Base-by-base conservation (phyloP, 2,329 filamentous ascomycete species). In the Clonostachys rhizophaga region DNA sequence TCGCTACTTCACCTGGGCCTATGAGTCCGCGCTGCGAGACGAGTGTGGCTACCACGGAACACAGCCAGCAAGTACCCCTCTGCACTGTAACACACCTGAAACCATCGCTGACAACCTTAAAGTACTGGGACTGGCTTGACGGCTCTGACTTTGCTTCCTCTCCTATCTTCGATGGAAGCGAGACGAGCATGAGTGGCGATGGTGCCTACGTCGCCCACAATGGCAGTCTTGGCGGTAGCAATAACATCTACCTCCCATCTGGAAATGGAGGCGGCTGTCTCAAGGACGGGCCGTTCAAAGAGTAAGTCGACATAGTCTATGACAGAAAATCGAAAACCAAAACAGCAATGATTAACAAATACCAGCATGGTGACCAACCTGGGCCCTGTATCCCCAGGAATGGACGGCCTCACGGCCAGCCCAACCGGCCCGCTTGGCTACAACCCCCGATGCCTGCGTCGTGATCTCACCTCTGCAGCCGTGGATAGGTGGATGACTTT, bases 251-350 rank as follows among this genome's bases (percentile, higher is more conserved):
- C n/a, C 44, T 72, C 8, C 24, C 74, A 72, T 4, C 69, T 70
- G 79, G 75, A n/a, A 67, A 68, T 8, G 79, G 80, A 9, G 80
- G 80, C 43, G 80, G 76, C 30, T 81, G 76, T 51, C 59, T 81
- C 5, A 56, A 61, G 40, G 62, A 60, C 0, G 77, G 77, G 0
- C 76, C 76, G 0, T 79, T 81, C 62, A 70, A 65, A 53, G 65
- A 79, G 66, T 71, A 49, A 42, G 60, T 53, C 8, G 30, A 37
- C n/a, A 36, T 14, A 5, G 17, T 3, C n/a, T 14, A 40, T 45
- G 33, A 5, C 34, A 14, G 12, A 10, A 40, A 12, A 3, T n/a
- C 13, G 2, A 33, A 8, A 17, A 45, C 54, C 71, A n/a, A 17
- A 30, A 16, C 36, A 37, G 33, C 35, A 44, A 33, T 24, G 42